Base-by-base conservation (phyloP, 2,329 filamentous ascomycete genomes). In the Colletotrichum camelliae region DNA sequence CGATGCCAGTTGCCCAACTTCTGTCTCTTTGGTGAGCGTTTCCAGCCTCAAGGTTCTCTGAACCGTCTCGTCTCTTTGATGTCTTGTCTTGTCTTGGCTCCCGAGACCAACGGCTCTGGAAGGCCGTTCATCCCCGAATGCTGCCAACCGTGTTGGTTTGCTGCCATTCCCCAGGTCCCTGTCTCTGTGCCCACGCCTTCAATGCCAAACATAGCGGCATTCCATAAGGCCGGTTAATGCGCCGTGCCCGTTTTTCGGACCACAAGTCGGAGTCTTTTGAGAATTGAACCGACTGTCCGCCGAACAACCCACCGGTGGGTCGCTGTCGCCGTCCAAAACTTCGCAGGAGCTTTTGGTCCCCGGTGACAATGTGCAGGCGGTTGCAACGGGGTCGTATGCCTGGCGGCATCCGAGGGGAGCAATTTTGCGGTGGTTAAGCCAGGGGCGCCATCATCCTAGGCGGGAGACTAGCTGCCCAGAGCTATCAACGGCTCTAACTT, bases 201-300 rank as follows among this genome's bases (percentile, higher is more conserved):
- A 48, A 66, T 16, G 33, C 29, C 70, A 55, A 57, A 48, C 57
- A 21, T 73, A n/a, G 37, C 48, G 37, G 65, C 21, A 55, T 24
- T 55, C 70, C 57, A 58, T 64, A 35, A 35, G 52, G 24, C 72
- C 72, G 58, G 57, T 39, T 48, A 67, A 70, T 52, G 67, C 67
- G 57, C 64, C 70, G 61, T 70, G 39, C 66, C 74, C 76, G 43
- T 55, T 48, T 65, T 66, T 77, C 75, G 77, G 75, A 35, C 64
- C 60, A 72, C 48, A 71, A 35, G 48, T 70, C 71, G 77, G 70
- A 39, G 48, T 48, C 62, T 75, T 75, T 67, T 75, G 37, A 16
- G 31, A 68, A 35, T 75, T 68, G 55, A 70, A 60, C 72, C 75
- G 77, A 75, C 61, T 71, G 52, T 33, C 57, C 24, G 71, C 74